Evolutionary conservation across 1,139 yeast genomes (phyloP), one percentile per base, ranked within the genome.

Genomic region (Geotrichum cucujoidarum): DNA sequence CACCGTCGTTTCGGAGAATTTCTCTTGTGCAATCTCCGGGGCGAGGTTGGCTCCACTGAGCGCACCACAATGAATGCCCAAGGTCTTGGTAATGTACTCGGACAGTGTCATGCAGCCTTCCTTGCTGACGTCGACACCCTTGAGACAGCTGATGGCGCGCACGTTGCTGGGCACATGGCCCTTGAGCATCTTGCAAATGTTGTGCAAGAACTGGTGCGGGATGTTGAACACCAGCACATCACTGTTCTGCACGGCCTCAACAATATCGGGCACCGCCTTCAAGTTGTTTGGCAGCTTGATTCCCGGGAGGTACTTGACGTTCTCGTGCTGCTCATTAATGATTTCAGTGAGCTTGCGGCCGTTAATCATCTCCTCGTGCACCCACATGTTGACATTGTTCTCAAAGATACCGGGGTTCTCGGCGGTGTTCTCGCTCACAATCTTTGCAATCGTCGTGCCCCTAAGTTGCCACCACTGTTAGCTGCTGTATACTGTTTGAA

Each of bases 1-100:
- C 53, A 90, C 84, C 16, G 97, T 86, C 52, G 97, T 90, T 71
- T 90, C 97, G 38, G 95, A 85, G 89, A 94, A 90, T 69, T 84
- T 85, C 67, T 85, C 87, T 66, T 77, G 77, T 55, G 97, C 97
- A 51, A 90, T 95, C 71, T 90, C 97, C 47, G 88, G 84, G 49
- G 97, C 97, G 58, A 90, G 75, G 70, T 90, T 90, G 52, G 97
- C 97, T 52, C 97, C 97, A 1, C 95, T 83, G 51, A 90, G 74
- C 17, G 89, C 96, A 66, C 97, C 97, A 71, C 97, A 89, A 68
- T 83, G 80, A 58, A 90, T 78, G 41, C 90, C 89, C 61, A 90
- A 76, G 55, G 79, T 77, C 57, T 84, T 83, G 50, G 84, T 77
- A 60, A 90, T 83, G 60, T 79, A 79, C 56, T 80, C 81, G 29